A percentile compares a stretch with the other conserved stretches of the same genome.
phyloP scores from a whole-genome alignment of 140 eudicot genomes.

The Cichorium intybus region DNA sequence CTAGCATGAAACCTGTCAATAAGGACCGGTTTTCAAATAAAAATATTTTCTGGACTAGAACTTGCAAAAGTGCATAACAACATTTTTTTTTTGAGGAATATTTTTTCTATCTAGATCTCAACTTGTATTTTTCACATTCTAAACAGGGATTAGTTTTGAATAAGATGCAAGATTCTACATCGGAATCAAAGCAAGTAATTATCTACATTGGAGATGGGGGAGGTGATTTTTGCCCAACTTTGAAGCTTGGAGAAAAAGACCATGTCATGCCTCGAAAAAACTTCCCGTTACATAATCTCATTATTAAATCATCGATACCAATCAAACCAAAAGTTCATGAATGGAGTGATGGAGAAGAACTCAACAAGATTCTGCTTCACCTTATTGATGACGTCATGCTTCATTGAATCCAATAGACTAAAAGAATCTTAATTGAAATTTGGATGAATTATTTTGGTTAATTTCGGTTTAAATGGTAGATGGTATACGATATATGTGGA shows the following conservation, averaged over 20 bases:
- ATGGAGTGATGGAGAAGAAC: slow-evolving; percentile 71
- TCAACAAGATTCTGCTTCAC: slow-evolving; percentile 49
- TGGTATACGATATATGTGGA: no score
- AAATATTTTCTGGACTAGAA: no score
- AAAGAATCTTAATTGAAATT: not conserved
- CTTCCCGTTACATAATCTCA: slow-evolving; percentile 51
- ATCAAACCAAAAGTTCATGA: slow-evolving; percentile 60
- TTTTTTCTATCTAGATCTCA: not conserved
- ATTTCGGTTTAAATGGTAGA: no score
- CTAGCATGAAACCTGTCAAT: no score
- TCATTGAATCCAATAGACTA: not conserved
- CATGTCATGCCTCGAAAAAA: slow-evolving; percentile 80
- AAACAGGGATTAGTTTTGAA: slow-evolving; percentile 66
- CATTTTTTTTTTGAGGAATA: no score
- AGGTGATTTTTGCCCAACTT: slow-evolving; percentile 80
- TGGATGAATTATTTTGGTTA: not conserved
- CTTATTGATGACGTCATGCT: slow-evolving; percentile 34
- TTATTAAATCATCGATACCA: slow-evolving; percentile 37
- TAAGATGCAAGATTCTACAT: slow-evolving; percentile 37
- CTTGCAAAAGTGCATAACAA: no score
- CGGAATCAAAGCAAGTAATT: slow-evolving; percentile 39
- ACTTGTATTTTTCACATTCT: not conserved
- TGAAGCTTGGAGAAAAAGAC: slow-evolving; percentile 64
- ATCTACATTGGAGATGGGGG: slow-evolving; percentile 85
- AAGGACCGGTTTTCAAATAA: no score